Evolutionary conservation across 2,329 filamentous ascomycete genomes (phyloP).

Genomic region (Elsinoe fawcettii): DNA sequence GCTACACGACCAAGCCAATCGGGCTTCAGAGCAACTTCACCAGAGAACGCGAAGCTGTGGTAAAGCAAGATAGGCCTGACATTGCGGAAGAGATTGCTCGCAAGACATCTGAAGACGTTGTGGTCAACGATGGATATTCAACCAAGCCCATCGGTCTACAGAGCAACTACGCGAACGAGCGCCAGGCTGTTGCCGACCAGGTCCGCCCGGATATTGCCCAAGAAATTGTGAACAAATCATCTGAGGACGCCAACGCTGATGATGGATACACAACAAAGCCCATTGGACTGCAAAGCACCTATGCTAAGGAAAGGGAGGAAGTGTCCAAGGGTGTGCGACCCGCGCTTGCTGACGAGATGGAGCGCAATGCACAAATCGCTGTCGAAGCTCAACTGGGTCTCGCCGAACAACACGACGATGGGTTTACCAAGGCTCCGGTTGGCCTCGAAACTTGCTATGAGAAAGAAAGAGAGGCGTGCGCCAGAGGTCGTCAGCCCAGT

Average conservation of each 20-base stretch:
- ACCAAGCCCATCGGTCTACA: slow-evolving; percentile 19
- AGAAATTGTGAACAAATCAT: neutral
- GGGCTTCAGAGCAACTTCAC: slow-evolving; percentile 20
- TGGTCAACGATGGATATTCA: slow-evolving; percentile 16
- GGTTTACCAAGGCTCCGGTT: slow-evolving; percentile 29
- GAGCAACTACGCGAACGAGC: slow-evolving; percentile 20
- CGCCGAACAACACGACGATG: slow-evolving; percentile 14
- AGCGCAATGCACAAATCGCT: neutral
- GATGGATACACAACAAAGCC: slow-evolving; percentile 19
- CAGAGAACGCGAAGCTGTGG: slow-evolving; percentile 11
- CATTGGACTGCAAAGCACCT: slow-evolving; percentile 19
- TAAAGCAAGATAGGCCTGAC: neutral
- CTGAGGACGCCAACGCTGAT: neutral
- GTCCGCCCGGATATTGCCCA: neutral
- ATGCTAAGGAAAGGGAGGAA: slow-evolving; percentile 16
- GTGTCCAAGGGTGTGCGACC: slow-evolving; percentile 1
- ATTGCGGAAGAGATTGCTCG: neutral
- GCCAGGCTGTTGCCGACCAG: slow-evolving; percentile 6
- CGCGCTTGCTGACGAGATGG: slow-evolving; percentile 17
- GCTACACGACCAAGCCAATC: slow-evolving; percentile 17
- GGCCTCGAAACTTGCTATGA: slow-evolving; percentile 44
- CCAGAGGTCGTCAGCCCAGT: neutral
- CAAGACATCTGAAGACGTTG: neutral
- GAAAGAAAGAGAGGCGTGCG: slow-evolving; percentile 33
- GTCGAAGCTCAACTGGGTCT: neutral